These are phyloP conservation scores for Pisolithus orientalis DNA, from an alignment of 768 basidiomycete species.

Conservation along the genomic window DNA sequence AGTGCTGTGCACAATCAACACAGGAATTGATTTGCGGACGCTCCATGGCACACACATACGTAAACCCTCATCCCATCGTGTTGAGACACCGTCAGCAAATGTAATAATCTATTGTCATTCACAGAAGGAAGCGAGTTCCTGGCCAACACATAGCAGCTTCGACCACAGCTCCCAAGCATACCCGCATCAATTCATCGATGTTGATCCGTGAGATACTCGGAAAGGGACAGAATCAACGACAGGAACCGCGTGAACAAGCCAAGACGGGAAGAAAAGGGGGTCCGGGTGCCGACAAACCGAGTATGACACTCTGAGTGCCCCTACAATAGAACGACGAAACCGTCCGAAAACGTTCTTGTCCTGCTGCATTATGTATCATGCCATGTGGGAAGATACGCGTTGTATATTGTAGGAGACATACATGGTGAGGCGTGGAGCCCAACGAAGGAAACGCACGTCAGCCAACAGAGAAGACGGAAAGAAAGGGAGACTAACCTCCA, in stretches of 20 bases:
- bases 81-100: no score
- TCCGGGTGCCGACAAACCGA: constrained; percentile 42
- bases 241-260: not conserved
- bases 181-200: no score
- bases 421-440: not conserved
- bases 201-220: no score
- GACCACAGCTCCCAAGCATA: no score
- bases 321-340: constrained; percentile 45
- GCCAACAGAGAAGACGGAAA: not conserved
- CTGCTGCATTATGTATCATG: constrained; percentile 45
- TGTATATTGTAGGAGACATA: not conserved
- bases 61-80: no score
- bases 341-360: constrained; percentile 94
- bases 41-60: no score
- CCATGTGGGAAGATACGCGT: not conserved
- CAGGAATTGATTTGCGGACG: no score
- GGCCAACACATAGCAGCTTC: no score
- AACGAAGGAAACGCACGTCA: not conserved
- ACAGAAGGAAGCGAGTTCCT: no score
- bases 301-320: constrained; percentile 6
- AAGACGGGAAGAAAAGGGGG: not conserved
- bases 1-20: no score
- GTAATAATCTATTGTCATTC: no score
- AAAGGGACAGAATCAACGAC: no score
- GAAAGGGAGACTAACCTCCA: constrained; percentile 67